Evolutionary conservation across 148 eudicot species (phyloP).

Genomic region (Nepenthes gracilis): DNA sequence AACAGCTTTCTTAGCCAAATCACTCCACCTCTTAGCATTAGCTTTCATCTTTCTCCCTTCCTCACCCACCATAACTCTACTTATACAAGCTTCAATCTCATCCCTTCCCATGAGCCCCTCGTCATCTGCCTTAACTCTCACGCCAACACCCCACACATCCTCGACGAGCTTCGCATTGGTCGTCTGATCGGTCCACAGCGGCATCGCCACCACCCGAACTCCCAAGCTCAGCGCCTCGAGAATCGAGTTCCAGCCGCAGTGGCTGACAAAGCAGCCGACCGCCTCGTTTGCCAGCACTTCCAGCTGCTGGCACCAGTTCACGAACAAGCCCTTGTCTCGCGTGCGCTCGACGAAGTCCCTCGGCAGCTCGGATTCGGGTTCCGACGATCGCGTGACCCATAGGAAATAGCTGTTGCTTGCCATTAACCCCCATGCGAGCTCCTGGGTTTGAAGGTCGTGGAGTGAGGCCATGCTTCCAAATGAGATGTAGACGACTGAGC

Average conservation of each 20-base stretch:
- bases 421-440: conserved; percentile 27
- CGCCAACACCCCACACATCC: conserved; percentile 41
- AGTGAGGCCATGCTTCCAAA: conserved; percentile 39
- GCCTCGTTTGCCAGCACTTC: conserved; percentile 26
- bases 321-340: conserved; percentile 17
- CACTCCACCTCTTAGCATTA: conserved; percentile 27
- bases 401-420: conserved; percentile 14
- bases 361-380: conserved; percentile 1
- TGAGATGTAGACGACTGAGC: not conserved
- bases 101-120: conserved; percentile 25
- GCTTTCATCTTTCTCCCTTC: conserved; percentile 15
- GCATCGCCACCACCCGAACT: conserved; percentile 26
- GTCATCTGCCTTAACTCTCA: conserved; percentile 26
- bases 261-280: conserved; percentile 30
- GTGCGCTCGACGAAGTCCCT: conserved; percentile 3
- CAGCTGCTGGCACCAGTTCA: conserved; percentile 26
- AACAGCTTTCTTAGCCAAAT: conserved; percentile 24
- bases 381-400: conserved; percentile 25
- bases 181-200: conserved; percentile 40
- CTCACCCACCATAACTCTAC: conserved; percentile 32
- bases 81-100: conserved; percentile 23
- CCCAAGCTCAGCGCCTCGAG: not conserved
- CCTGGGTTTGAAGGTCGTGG: conserved; percentile 21
- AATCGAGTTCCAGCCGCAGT: conserved; percentile 42
- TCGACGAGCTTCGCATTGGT: conserved; percentile 36